Evolutionary conservation across 768 basidiomycete genomes (phyloP), one percentile per base, ranked within the genome.

Genomic region (Calvatia gigantea): DNA sequence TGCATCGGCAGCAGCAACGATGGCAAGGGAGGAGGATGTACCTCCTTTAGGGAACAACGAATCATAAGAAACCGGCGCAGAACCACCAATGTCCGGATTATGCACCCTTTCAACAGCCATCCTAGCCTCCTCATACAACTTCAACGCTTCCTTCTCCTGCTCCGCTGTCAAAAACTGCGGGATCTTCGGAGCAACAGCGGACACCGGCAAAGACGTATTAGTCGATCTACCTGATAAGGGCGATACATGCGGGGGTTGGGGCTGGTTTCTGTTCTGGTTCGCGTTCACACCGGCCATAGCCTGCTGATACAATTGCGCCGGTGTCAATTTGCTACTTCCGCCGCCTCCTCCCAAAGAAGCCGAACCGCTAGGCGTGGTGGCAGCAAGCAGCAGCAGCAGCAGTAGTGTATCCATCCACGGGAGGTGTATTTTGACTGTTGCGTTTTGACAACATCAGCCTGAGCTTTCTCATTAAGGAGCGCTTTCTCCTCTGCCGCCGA

Each of bases 401-500:
- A n/a, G n/a, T n/a, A n/a, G n/a, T n/a, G n/a, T n/a, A n/a, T n/a
- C 37, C 37, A 17, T 6, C 49, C 7, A 15, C 48, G 9, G 25
- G 37, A 63, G 61, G 0, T 46, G 64, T 63, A 44, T 66, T 59
- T 57, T 46, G 41, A 17, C 74, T n/a, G 80, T 62, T 87, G 88
- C 4, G 79, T 79, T 50, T 75, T 77, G 53, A 73, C 76, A 2
- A 83, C 90, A n/a, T 79, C 84, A 1, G 78, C 81, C 62, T 85
- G 84, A 0, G 90, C 89, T 46, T 82, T 67, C 47, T 86, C 74
- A 67, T 79, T 91, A n/a, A 90, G 65, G n/a, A 79, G 75, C 1
- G 78, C 69, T 62, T 93, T 92, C 65, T 93, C 91, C 53, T 84
- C 81, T 68, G 91, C 90, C 0, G 91, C 88, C 1, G 85, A 78